These are phyloP conservation scores for Boletus sensibilis DNA, from an alignment of 768 basidiomycete genomes.

Conservation along the genomic window DNA sequence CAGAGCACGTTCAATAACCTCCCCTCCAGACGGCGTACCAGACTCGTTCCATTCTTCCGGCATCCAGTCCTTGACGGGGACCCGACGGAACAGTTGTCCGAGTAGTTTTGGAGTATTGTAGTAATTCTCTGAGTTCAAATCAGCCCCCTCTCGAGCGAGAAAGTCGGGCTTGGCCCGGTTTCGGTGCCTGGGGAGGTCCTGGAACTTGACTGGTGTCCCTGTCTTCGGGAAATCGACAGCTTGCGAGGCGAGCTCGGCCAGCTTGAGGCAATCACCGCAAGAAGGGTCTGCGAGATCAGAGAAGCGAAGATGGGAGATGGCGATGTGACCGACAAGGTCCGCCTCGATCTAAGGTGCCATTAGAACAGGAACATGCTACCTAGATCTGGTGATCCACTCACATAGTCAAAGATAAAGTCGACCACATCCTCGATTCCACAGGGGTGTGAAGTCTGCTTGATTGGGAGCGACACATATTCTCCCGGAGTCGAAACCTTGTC, in stretches of 20 bases:
- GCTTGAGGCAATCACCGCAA: conserved; percentile 36
- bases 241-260: conserved; percentile 46
- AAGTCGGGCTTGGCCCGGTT: conserved; percentile 40
- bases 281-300: conserved; percentile 40
- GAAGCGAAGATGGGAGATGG: conserved; percentile 43
- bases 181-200: conserved; percentile 33
- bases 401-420: conserved; percentile 48
- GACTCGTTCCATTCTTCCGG: conserved; percentile 22
- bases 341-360: conserved; percentile 31
- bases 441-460: conserved; percentile 30
- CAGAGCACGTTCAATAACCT: conserved; percentile 27
- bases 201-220: conserved; percentile 40
- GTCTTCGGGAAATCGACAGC: conserved; percentile 51
- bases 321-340: conserved; percentile 43
- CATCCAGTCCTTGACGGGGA: conserved; percentile 37
- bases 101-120: conserved; percentile 46
- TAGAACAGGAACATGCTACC: not conserved
- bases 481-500: conserved; percentile 31
- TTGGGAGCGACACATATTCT: conserved; percentile 37
- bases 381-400: conserved; percentile 21
- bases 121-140: conserved; percentile 22
- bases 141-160: conserved; percentile 40
- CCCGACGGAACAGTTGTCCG: conserved; percentile 45
- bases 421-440: conserved; percentile 45
- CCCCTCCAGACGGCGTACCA: conserved; percentile 29